Conservation (phyloP, 768 basidiomycete genomes). For the Boletus vinaceobasis region DNA sequence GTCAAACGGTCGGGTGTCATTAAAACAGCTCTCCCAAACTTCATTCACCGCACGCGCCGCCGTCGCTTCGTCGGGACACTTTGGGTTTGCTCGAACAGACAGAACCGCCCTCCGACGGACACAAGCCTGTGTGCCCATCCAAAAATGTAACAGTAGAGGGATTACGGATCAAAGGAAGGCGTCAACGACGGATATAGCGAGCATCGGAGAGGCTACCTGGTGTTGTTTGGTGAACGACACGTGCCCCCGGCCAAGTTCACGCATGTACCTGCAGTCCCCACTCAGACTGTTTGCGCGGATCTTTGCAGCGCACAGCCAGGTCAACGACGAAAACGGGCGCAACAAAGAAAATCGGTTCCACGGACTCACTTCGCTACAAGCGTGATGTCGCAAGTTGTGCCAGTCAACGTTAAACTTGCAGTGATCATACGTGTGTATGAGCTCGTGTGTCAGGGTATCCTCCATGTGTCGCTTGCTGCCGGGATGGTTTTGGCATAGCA, state of each 20-base stretch:
- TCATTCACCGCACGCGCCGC: conserved; percentile 93
- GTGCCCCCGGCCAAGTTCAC: conserved; percentile 77
- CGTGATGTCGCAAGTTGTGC: conserved; percentile 87
- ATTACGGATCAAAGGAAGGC: conserved; percentile 6
- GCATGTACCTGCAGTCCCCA: conserved; percentile 85
- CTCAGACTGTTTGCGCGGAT: conserved; percentile 93
- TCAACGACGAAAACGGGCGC: background rate
- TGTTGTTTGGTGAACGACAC: conserved; percentile 88
- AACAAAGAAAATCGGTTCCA: background rate
- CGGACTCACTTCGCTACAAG: conserved; percentile 86
- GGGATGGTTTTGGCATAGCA: conserved; percentile 84
- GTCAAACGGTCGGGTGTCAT: conserved; percentile 94
- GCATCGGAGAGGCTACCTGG: conserved; percentile 54
- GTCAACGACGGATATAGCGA: conserved; percentile 10
- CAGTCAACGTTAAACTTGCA: conserved; percentile 93
- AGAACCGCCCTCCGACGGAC: conserved; percentile 83
- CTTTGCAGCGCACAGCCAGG: conserved; percentile 40
- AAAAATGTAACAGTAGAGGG: background rate
- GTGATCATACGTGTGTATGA: conserved; percentile 94
- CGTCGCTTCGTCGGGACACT: conserved; percentile 68
- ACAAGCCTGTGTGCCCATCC: conserved; percentile 65
- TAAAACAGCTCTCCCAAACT: conserved; percentile 96
- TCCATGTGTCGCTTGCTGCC: conserved; percentile 86
- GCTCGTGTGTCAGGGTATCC: conserved; percentile 88
- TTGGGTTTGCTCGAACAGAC: conserved; percentile 78